Percentiles rank a stretch among this genome's conserved stretches.
Conservation (phyloP, 345 rosid genomes). For the Eutrema heterophyllum region DNA sequence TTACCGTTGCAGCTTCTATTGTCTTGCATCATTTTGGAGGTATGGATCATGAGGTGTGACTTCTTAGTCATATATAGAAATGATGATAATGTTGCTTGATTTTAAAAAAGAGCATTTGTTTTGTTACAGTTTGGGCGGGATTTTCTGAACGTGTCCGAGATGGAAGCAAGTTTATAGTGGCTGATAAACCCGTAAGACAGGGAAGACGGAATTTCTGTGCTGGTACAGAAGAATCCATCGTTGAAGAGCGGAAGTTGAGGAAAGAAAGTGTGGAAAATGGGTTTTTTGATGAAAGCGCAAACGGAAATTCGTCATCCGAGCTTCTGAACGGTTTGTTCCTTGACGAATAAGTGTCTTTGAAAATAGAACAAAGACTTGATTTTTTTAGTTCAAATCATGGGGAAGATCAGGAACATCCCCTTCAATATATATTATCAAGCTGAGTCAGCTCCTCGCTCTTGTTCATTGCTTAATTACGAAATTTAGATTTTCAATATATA, state of each 20-base stretch:
- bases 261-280: conserved; percentile 54
- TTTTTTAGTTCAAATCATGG: background rate
- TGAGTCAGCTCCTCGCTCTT: background rate
- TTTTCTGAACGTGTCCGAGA: conserved; percentile 77
- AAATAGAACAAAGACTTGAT: background rate
- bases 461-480: background rate
- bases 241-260: conserved; percentile 60
- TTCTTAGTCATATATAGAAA: background rate
- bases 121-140: conserved; percentile 87
- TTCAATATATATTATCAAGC: background rate
- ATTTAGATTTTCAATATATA: background rate
- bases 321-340: conserved; percentile 56
- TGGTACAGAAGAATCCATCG: conserved; percentile 57
- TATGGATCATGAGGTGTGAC: conserved; percentile 14
- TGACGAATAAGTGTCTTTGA: conserved; percentile 23
- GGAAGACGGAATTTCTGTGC: conserved; percentile 50
- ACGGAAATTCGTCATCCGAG: conserved; percentile 41
- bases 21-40: conserved; percentile 97
- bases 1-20: conserved; percentile 93
- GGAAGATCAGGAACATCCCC: background rate
- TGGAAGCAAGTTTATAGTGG: conserved; percentile 83
- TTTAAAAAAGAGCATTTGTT: background rate
- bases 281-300: conserved; percentile 56
- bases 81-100: background rate
- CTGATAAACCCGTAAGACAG: conserved; percentile 62